Percentiles rank a stretch among this genome's conserved stretches.
Evolutionary conservation across 768 basidiomycete genomes (phyloP).

Genomic region (Cystofilobasidium bisporidii): DNA sequence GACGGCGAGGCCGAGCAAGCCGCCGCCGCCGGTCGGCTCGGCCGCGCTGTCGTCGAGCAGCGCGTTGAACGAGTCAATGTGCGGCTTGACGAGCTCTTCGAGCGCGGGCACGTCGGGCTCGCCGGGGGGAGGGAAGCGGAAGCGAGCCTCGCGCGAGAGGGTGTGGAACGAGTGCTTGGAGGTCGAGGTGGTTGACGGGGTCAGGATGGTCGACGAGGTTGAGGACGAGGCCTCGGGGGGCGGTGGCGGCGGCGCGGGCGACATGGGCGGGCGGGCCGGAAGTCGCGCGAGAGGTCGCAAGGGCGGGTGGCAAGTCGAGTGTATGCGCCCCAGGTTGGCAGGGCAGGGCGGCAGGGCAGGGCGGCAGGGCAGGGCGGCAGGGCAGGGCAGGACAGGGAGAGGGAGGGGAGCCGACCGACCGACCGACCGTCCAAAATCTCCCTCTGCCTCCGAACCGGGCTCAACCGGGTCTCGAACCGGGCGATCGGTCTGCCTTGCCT

Average conservation of each 20-base stretch:
- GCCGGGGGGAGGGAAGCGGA: conserved; percentile 61
- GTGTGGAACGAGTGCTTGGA: conserved; percentile 55
- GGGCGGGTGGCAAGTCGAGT: not conserved
- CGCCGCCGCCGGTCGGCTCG: conserved; percentile 51
- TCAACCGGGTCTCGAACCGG: too few species aligned
- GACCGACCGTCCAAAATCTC: too few species aligned
- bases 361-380: too few species aligned
- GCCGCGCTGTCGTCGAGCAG: conserved; percentile 72
- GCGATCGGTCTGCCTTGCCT: too few species aligned
- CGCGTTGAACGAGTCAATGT: conserved; percentile 92
- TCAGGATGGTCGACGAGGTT: conserved; percentile 1
- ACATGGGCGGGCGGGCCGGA: not conserved
- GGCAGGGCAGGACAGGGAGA: too few species aligned
- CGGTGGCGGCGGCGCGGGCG: not conserved
- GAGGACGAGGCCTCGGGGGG: not conserved
- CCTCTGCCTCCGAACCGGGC: too few species aligned
- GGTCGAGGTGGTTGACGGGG: conserved; percentile 14
- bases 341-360: not conserved
- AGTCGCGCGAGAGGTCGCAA: not conserved
- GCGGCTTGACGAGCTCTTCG: conserved; percentile 85
- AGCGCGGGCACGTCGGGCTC: conserved; percentile 66
- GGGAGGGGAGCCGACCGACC: too few species aligned
- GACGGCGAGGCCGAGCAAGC: conserved; percentile 65
- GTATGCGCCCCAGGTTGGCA: too few species aligned
- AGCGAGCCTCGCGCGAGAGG: conserved; percentile 63